These are phyloP conservation scores for Casuarina equisetifolia DNA, from an alignment of 306 rosid genomes.

Conservation along the genomic window DNA sequence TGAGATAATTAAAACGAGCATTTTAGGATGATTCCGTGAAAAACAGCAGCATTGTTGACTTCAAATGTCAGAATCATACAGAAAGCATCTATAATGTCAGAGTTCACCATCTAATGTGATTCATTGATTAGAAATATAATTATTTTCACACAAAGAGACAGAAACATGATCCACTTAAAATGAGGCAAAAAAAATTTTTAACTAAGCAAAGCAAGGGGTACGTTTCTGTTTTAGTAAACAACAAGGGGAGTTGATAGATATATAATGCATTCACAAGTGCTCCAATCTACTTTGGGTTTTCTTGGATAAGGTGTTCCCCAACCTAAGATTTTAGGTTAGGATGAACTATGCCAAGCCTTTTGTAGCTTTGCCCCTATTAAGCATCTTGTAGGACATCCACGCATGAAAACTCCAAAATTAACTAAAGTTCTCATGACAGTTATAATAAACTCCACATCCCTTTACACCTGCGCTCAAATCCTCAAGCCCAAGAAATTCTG, in stretches of 20 bases:
- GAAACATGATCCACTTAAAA: background rate
- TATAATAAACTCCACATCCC: too few species aligned
- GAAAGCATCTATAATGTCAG: background rate
- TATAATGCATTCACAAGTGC: background rate
- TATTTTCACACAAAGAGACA: background rate
- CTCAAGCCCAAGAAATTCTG: too few species aligned
- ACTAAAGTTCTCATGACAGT: background rate
- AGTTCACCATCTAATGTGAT: background rate
- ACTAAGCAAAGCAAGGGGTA: background rate
- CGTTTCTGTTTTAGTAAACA: background rate
- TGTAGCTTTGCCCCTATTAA: background rate
- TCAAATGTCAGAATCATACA: conserved; percentile 5
- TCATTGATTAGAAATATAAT: background rate
- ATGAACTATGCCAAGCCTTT: background rate
- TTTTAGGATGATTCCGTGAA: conserved; percentile 8
- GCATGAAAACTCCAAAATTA: background rate
- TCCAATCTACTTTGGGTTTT: background rate
- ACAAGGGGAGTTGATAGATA: background rate
- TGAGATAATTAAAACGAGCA: conserved; percentile 39
- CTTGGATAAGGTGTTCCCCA: background rate
- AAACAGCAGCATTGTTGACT: conserved; percentile 14
- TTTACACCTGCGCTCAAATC: too few species aligned
- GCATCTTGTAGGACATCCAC: background rate
- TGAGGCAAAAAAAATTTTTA: background rate
- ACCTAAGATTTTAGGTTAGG: background rate